Conservation (phyloP, 768 basidiomycete species). For the Mycena albidolilacea region DNA sequence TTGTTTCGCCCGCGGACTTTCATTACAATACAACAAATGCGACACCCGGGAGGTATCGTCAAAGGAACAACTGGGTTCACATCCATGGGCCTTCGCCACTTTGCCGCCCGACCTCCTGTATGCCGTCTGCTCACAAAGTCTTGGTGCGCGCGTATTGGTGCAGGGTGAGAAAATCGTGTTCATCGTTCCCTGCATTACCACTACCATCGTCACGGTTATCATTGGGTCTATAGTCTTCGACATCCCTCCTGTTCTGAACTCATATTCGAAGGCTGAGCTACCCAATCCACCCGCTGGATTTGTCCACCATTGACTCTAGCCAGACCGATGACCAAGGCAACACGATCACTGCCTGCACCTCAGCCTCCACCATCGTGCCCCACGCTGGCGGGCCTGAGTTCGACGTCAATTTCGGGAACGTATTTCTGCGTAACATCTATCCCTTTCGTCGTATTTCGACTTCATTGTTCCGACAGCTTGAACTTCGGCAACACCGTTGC, state of each 20-base stretch:
- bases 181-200: conserved; percentile 23
- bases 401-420: neutral
- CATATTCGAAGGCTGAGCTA: neutral
- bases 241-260: no score
- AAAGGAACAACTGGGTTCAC: conserved; percentile 19
- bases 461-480: neutral
- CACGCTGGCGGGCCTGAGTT: neutral
- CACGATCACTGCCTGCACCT: neutral
- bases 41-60: neutral
- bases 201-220: conserved; percentile 4
- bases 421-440: conserved; percentile 16
- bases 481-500: conserved; percentile 12
- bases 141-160: neutral
- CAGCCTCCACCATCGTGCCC: neutral
- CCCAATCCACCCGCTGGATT: conserved; percentile 22
- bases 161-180: neutral
- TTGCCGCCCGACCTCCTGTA: conserved; percentile 5
- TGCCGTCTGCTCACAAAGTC: conserved; percentile 16
- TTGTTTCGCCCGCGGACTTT: no score
- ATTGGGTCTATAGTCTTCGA: conserved; percentile 5
- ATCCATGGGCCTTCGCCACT: neutral
- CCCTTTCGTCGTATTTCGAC: neutral
- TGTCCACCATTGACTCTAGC: neutral
- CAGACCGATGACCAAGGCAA: neutral
- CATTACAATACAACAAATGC: no score